Evolutionary conservation across 1,284 basidiomycete species (phyloP).

Genomic region (Mycosarcoma mackinlayi): DNA sequence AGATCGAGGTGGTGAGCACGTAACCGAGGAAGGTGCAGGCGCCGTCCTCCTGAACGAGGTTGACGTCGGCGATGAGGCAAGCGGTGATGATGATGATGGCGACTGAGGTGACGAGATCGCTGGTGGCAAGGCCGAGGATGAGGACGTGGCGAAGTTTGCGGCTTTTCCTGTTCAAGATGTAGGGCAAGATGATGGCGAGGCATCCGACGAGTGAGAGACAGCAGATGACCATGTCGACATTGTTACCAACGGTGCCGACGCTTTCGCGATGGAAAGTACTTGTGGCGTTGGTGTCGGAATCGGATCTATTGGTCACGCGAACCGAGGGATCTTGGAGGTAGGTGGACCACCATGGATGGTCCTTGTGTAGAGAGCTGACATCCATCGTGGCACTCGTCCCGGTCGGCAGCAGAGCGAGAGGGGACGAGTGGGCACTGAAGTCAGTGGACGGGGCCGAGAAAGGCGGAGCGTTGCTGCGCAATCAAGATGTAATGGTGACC

Average conservation of each 20-base stretch:
- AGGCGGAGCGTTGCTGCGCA: no score
- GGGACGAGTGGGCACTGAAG: background rate
- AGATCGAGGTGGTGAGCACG: constrained; percentile 49
- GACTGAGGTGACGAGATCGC: constrained; percentile 51
- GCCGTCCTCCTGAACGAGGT: constrained; percentile 25
- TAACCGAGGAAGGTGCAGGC: constrained; percentile 57
- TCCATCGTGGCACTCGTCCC: constrained; percentile 8
- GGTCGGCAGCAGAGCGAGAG: background rate
- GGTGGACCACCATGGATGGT: background rate
- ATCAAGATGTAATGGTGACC: no score
- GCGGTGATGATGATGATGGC: constrained; percentile 54
- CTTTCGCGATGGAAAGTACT: constrained; percentile 40
- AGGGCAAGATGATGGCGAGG: constrained; percentile 60
- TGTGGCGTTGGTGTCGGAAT: constrained; percentile 20
- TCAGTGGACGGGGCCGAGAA: background rate
- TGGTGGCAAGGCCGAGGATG: constrained; percentile 61
- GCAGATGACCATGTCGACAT: constrained; percentile 59
- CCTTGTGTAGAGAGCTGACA: constrained; percentile 2
- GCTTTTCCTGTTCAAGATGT: constrained; percentile 38
- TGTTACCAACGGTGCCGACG: constrained; percentile 48
- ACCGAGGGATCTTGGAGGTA: constrained; percentile 32
- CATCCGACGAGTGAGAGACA: constrained; percentile 49
- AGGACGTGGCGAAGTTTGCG: constrained; percentile 60
- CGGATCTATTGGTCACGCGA: constrained; percentile 14
- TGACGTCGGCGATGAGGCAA: constrained; percentile 43